Evolutionary conservation across 352 stramenopile genomes (phyloP).

Genomic region (Globisporangium paroecandrum): DNA sequence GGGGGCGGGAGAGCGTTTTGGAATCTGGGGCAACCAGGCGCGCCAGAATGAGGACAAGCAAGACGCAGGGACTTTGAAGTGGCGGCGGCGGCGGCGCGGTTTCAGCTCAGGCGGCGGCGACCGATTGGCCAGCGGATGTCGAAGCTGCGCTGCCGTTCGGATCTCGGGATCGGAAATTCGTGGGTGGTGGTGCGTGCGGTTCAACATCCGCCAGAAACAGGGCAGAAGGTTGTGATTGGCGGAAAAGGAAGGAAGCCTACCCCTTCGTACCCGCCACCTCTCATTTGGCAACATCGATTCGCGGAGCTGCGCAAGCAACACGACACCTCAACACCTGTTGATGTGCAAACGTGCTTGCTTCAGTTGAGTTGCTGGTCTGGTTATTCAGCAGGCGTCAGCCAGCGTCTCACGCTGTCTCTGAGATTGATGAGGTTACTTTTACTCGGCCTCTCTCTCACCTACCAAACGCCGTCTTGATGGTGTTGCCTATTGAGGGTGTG

Average conservation of each 20-base stretch:
- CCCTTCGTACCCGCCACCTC: conserved; percentile 2
- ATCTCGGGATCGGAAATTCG: not conserved
- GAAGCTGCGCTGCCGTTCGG: not conserved
- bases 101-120: not conserved
- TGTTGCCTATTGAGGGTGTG: not conserved
- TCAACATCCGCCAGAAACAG: conserved; percentile 6
- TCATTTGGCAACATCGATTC: not conserved
- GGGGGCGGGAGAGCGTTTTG: conserved; percentile 2
- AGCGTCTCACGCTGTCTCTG: too few relatives aligned
- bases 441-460: not conserved
- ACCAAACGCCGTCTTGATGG: not conserved
- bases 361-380: not conserved
- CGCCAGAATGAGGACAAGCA: not conserved
- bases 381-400: not conserved
- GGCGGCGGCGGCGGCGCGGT: not conserved
- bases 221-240: not conserved
- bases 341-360: conserved; percentile 6
- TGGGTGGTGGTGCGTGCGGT: conserved; percentile 10
- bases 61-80: conserved; percentile 1
- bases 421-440: not conserved
- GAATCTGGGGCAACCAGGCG: conserved; percentile 1
- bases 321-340: not conserved
- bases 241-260: not conserved
- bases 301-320: not conserved
- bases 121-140: conserved; percentile 2